phyloP scores from a whole-genome alignment of 768 basidiomycete species.

The Gymnopilus junonius region DNA sequence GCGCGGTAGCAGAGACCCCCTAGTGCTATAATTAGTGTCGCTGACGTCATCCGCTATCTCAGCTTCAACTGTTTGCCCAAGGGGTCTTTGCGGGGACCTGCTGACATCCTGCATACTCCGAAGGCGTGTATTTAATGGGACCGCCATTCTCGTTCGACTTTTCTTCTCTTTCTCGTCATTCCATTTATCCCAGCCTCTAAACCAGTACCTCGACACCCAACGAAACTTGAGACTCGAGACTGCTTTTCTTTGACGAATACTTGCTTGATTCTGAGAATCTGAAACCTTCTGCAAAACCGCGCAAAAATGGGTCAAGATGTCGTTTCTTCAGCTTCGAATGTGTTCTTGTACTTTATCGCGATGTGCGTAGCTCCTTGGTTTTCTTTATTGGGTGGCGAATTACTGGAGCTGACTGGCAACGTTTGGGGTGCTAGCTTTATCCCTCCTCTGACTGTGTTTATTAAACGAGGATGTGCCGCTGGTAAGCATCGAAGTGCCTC shows the following conservation, averaged over 20 bases:
- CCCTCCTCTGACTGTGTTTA: conserved; percentile 29
- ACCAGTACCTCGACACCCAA: no score
- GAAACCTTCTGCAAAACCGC: not conserved
- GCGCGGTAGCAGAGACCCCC: not conserved
- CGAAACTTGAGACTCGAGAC: no score
- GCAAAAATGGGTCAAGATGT: not conserved
- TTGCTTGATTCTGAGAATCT: no score
- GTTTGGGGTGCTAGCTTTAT: conserved; percentile 15
- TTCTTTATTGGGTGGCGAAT: not conserved
- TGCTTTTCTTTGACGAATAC: no score
- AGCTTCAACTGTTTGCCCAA: no score
- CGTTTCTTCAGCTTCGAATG: conserved; percentile 25
- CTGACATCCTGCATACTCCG: not conserved
- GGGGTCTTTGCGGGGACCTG: no score
- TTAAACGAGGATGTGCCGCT: conserved; percentile 29
- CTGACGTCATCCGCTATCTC: not conserved
- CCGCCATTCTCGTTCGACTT: no score
- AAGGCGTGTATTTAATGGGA: not conserved
- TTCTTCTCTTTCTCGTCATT: no score
- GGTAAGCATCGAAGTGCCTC: conserved; percentile 9
- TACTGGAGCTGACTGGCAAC: not conserved
- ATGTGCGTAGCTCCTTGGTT: conserved; percentile 19
- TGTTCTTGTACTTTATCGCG: conserved; percentile 29
- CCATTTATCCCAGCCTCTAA: no score
- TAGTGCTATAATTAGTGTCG: not conserved